Percentiles rank a stretch among this genome's conserved stretches.
These are phyloP conservation scores for Collybia sordida DNA, from an alignment of 768 basidiomycete species.

Conservation along the genomic window DNA sequence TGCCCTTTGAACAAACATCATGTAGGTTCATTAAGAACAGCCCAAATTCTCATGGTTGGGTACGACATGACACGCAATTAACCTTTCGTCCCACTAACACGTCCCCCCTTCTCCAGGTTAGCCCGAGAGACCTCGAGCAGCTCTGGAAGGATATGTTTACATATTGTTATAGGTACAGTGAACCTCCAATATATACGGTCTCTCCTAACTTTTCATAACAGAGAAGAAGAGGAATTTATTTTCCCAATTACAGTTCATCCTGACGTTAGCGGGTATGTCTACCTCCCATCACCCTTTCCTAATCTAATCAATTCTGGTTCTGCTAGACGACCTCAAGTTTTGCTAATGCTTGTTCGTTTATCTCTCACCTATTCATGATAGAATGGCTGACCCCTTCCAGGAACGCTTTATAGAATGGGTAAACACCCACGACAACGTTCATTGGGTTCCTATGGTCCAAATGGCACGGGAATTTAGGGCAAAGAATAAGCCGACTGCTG, in stretches of 20 bases:
- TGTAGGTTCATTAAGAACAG: constrained; percentile 67
- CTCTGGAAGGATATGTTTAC: constrained; percentile 77
- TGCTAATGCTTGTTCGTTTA: constrained; percentile 62
- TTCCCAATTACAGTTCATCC: constrained; percentile 81
- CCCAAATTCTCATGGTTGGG: constrained; percentile 74
- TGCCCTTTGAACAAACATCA: background rate
- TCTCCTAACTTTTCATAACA: constrained; percentile 18
- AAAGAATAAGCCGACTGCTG: constrained; percentile 44
- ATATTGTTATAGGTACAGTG: constrained; percentile 56
- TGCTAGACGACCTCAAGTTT: constrained; percentile 61
- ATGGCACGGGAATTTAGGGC: constrained; percentile 64
- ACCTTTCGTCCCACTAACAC: background rate
- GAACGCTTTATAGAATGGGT: constrained; percentile 77
- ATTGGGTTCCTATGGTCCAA: constrained; percentile 71
- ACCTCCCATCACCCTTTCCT: constrained; percentile 3
- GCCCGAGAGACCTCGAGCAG: constrained; percentile 61
- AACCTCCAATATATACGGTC: background rate
- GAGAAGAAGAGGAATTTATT: constrained; percentile 65
- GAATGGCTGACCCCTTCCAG: constrained; percentile 23
- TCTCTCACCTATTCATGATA: background rate
- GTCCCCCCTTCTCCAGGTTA: constrained; percentile 41
- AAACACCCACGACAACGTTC: constrained; percentile 64
- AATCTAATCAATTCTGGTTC: background rate
- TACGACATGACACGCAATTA: constrained; percentile 18
- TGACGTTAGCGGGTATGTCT: constrained; percentile 64